Conservation (phyloP, 2,329 filamentous ascomycete species). For the Cytospora leucostoma region DNA sequence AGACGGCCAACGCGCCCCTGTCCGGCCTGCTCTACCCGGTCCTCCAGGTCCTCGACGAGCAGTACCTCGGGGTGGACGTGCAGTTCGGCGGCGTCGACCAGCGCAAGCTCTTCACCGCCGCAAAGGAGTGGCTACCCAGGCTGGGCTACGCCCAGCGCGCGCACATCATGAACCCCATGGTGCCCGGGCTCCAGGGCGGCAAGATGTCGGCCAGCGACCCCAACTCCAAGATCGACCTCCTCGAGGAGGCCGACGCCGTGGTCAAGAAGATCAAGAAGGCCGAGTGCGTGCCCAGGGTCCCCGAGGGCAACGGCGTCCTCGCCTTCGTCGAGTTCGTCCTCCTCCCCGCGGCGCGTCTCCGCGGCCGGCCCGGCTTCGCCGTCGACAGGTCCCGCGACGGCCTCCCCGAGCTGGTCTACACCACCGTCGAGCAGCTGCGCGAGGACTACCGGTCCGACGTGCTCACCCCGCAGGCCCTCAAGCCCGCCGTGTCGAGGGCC, state of each 20-base stretch:
- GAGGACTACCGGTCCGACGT: slow-evolving; percentile 80
- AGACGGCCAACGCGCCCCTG: slow-evolving; percentile 74
- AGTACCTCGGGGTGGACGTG: slow-evolving; percentile 82
- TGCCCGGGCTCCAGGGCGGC: slow-evolving; percentile 75
- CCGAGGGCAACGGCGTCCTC: slow-evolving; percentile 85
- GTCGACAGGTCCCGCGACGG: slow-evolving; percentile 67
- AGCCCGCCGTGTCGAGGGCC: slow-evolving; percentile 76
- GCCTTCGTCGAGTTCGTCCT: slow-evolving; percentile 86
- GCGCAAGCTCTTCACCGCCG: slow-evolving; percentile 84
- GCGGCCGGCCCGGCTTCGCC: slow-evolving; percentile 62
- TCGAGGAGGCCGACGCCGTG: slow-evolving; percentile 75
- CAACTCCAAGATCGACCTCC: slow-evolving; percentile 87
- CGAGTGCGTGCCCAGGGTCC: slow-evolving; percentile 70
- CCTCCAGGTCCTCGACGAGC: slow-evolving; percentile 88
- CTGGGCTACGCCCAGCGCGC: slow-evolving; percentile 76
- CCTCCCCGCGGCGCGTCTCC: slow-evolving; percentile 72
- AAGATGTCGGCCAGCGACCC: slow-evolving; percentile 77
- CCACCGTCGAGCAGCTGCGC: slow-evolving; percentile 70
- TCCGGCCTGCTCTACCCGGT: slow-evolving; percentile 79
- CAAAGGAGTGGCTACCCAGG: slow-evolving; percentile 81
- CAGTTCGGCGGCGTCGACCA: slow-evolving; percentile 88
- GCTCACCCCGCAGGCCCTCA: slow-evolving; percentile 83
- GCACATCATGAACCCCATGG: slow-evolving; percentile 70
- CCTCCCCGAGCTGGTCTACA: slow-evolving; percentile 76
- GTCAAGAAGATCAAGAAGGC: slow-evolving; percentile 86